Evolutionary conservation across 108 stramenopile genomes (phyloP).

Genomic region (Mediolabrus comicus): DNA sequence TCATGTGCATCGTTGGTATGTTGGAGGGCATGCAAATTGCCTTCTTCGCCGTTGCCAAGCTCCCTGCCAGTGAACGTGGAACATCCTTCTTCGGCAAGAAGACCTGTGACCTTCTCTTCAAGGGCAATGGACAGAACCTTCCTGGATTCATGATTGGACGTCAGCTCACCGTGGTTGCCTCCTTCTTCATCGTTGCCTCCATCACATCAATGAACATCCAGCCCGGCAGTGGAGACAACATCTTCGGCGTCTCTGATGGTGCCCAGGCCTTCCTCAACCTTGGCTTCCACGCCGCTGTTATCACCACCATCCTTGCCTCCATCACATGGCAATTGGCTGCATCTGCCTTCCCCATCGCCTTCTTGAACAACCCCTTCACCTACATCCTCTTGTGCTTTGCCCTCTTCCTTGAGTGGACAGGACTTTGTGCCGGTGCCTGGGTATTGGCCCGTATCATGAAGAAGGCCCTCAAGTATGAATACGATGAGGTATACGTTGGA

Average conservation of each 20-base stretch:
- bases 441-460: slow-evolving; percentile 60
- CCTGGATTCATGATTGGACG: slow-evolving; percentile 83
- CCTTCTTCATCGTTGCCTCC: slow-evolving; percentile 75
- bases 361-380: slow-evolving; percentile 66
- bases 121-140: slow-evolving; percentile 66
- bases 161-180: slow-evolving; percentile 66
- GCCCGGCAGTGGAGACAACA: slow-evolving; percentile 55
- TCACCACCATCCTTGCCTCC: slow-evolving; percentile 78
- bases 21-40: slow-evolving; percentile 91
- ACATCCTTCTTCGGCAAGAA: slow-evolving; percentile 44
- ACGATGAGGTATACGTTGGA: slow-evolving; percentile 73
- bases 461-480: slow-evolving; percentile 46
- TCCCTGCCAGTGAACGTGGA: slow-evolving; percentile 52
- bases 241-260: slow-evolving; percentile 64
- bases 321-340: slow-evolving; percentile 79
- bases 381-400: slow-evolving; percentile 54
- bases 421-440: slow-evolving; percentile 64
- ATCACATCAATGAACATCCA: slow-evolving; percentile 56
- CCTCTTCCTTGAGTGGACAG: slow-evolving; percentile 59
- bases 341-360: slow-evolving; percentile 67
- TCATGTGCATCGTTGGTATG: slow-evolving; percentile 75
- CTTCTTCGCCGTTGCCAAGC: slow-evolving; percentile 73
- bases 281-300: slow-evolving; percentile 81
- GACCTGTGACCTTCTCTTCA: slow-evolving; percentile 64
- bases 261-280: slow-evolving; percentile 79